Base-by-base conservation (phyloP, 2,329 filamentous ascomycete genomes). In the Sporothrix sp. region DNA sequence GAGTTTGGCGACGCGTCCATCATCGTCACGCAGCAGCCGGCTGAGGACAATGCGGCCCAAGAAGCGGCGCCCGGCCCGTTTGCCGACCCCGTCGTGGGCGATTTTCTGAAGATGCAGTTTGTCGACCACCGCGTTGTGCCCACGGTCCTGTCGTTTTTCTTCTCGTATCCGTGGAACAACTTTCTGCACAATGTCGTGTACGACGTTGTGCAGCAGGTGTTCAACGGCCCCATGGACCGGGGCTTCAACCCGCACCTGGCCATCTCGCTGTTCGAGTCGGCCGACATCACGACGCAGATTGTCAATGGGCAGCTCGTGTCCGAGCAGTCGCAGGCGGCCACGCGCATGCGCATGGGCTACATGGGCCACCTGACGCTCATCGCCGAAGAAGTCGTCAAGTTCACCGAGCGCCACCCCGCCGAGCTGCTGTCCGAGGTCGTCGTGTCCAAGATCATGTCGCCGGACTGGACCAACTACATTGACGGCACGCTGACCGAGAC, bases 151-250 rank as follows among this genome's bases (percentile, higher is more conserved):
- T 87, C 89, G 52, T 97, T 97, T 72, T 98, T 98, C 70, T 98
- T 98, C 72, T 82, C 85, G 53, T 98, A 97, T 62, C 91, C 93
- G 1, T 98, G 93, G 93, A 98, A 98, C 68, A 98, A 98, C 66
- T 98, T 98, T 63, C 76, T 98, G 39, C 93, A 98, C 69, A 98
- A 98, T 62, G 93, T 98, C 38, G 93, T 98, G 43, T 98, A 98
- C 64, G 93, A 98, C 65, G 90, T 98, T 62, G 87, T 98, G 38
- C 93, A 98, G 66, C 93, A 98, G 71, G 93, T 98, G 1, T 97
- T 98, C 67, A 98, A 98, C 63, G 93, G 93, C 8, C 89, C 89
- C 0, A 95, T 98, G 86, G 91, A 97, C 59, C 85, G 89, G 54
- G 90, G 93, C 25, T 96, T 85, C 69, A 98, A 98, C 66, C 83